Evolutionary conservation across 176 grass and related monocot genomes (phyloP).

Genomic region (Thinopyrum elongatum): DNA sequence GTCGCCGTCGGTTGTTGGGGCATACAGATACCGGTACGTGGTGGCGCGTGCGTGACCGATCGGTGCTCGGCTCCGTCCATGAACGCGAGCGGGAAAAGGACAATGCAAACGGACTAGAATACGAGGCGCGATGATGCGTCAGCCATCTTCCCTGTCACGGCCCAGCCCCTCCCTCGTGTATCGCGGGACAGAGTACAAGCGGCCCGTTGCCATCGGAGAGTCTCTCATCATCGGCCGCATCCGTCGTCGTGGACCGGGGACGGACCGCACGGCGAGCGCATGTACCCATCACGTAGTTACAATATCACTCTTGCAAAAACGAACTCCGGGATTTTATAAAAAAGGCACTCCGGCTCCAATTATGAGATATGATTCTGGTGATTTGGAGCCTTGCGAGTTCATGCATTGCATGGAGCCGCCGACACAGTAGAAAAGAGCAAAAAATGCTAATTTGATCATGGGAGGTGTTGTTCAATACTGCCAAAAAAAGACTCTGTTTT

Average conservation of each 20-base stretch:
- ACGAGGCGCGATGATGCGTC: not conserved
- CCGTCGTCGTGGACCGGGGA: not conserved
- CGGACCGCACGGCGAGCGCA: not conserved
- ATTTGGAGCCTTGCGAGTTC: not conserved
- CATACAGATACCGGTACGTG: not conserved
- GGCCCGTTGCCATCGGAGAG: not conserved
- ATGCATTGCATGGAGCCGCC: not conserved
- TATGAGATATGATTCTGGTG: not conserved
- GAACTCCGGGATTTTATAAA: too few relatives aligned
- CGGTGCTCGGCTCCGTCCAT: not conserved
- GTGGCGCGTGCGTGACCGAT: not conserved
- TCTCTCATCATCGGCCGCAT: not conserved
- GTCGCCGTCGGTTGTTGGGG: constrained; percentile 13
- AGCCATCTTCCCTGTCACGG: not conserved
- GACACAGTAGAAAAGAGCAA: not conserved
- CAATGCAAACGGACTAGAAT: not conserved
- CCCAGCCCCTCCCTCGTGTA: not conserved
- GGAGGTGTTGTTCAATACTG: not conserved
- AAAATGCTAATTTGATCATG: not conserved
- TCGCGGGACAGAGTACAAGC: not conserved
- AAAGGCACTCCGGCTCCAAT: too few relatives aligned
- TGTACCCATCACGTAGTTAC: not conserved
- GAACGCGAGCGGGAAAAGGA: not conserved
- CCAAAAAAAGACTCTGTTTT: too few relatives aligned
- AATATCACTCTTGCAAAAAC: too few relatives aligned